Evolutionary conservation across 805 yeast species (phyloP), one percentile per base, ranked within the genome.

Genomic region (Nakazawaea laoshanensis): DNA sequence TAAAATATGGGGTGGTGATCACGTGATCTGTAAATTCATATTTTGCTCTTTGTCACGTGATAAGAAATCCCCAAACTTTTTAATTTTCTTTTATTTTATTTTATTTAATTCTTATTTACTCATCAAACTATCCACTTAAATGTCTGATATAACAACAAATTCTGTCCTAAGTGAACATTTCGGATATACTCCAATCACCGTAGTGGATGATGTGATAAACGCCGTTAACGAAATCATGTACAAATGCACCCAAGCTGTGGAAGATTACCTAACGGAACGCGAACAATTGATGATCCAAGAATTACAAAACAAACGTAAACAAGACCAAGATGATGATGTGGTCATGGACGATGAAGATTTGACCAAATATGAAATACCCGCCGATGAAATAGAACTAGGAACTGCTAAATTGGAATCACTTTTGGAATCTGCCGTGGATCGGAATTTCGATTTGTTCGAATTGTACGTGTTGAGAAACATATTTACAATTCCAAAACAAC

Each of bases 141-240:
- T 39, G 38, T 60, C 65, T 3, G 55, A 53, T 16, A 40, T 58
- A 42, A 47, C 48, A 17, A 48, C 70, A 1, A 66, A 70, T 7
- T 64, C 70, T 27, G 45, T 86, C 12, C 62, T 88, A 32, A 82
- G 95, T 1, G 96, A 87, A 55, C 95, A 87, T 50, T 59, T 88
- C 22, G 95, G 84, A 22, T 84, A 71, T 47, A 82, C 92, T 6
- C 95, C 96, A 0, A 68, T 86, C 7, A 72, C 88, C 1, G 58
- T 87, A 10, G 68, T 88, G 5, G 96, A 88, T 46, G 95, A 85
- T 47, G 78, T 88, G 9, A 84, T 87, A 44, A 86, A 87, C 53
- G 83, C 86, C 1, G 92, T 85, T 16, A 87, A 87, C 48, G 86
- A 77, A 32, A 73, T 85, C 18, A 70, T 86, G 76, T 81, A 82